These are phyloP conservation scores for Cochlearia excelsa DNA, from an alignment of 345 rosid species.

Conservation along the genomic window DNA sequence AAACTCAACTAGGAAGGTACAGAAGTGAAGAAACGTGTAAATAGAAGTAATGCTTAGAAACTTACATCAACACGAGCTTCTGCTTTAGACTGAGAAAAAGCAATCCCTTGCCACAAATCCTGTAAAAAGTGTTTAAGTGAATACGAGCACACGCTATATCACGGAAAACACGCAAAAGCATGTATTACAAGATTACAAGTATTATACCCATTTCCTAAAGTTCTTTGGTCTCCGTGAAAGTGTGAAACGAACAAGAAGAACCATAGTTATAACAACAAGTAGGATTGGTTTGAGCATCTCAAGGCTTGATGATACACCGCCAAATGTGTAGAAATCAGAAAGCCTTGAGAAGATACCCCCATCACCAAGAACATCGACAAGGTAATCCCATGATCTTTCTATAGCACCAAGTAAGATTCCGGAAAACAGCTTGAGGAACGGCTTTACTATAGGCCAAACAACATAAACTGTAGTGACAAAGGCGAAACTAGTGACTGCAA, in stretches of 20 bases:
- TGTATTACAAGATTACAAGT: not conserved
- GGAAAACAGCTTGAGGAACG: slow-evolving; percentile 62
- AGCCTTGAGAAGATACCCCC: slow-evolving; percentile 69
- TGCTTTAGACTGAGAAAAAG: slow-evolving; percentile 92
- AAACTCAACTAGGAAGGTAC: slow-evolving; percentile 23
- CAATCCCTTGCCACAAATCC: slow-evolving; percentile 98
- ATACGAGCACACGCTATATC: slow-evolving; percentile 5
- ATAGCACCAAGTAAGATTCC: slow-evolving; percentile 51
- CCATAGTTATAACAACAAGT: slow-evolving; percentile 77
- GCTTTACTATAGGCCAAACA: slow-evolving; percentile 73
- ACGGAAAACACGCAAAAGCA: slow-evolving; percentile 16
- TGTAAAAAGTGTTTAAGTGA: slow-evolving; percentile 37
- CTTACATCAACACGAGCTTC: slow-evolving; percentile 98
- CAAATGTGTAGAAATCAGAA: slow-evolving; percentile 63
- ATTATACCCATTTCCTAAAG: slow-evolving; percentile 89
- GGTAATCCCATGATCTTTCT: slow-evolving; percentile 62
- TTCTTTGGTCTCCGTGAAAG: slow-evolving; percentile 91
- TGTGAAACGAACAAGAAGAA: slow-evolving; percentile 84
- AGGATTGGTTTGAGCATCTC: slow-evolving; percentile 73
- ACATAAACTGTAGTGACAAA: slow-evolving; percentile 70
- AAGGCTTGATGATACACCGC: slow-evolving; percentile 76
- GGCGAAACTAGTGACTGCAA: slow-evolving; percentile 79
- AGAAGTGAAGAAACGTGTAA: slow-evolving; percentile 8
- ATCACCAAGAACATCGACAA: slow-evolving; percentile 56
- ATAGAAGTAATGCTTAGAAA: slow-evolving; percentile 19